These are phyloP conservation scores for Phytopythium delawarense DNA, from an alignment of 352 stramenopile species.

Conservation along the genomic window DNA sequence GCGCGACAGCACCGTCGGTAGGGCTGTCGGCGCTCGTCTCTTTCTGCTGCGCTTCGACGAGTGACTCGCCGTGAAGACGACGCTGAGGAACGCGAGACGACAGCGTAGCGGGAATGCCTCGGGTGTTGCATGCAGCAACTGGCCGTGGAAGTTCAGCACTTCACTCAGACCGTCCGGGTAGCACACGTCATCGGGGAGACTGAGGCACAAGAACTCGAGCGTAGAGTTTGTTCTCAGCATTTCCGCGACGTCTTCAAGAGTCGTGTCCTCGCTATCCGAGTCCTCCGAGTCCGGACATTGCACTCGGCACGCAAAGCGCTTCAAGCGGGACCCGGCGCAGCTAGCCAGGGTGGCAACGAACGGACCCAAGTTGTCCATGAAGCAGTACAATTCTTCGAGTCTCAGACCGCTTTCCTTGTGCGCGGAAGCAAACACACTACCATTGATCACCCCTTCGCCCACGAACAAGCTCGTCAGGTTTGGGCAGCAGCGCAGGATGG, in stretches of 20 bases:
- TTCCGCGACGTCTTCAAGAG: not conserved
- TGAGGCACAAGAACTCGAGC: not conserved
- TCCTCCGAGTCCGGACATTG: not conserved
- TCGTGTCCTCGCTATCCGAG: not conserved
- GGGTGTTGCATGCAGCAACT: not conserved
- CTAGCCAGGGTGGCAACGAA: not conserved
- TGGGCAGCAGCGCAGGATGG: not conserved
- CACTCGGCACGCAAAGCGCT: not conserved
- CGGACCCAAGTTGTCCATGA: not conserved
- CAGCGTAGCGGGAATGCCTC: not conserved
- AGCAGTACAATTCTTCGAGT: not conserved
- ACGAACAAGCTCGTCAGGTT: not conserved
- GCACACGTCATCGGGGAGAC: not conserved
- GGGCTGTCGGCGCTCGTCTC: not conserved
- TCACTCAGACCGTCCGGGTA: not conserved
- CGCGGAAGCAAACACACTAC: not conserved
- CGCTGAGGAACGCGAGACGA: not conserved
- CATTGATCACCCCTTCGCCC: not conserved
- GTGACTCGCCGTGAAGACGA: not conserved
- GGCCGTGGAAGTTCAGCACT: not conserved
- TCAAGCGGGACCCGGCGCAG: not conserved
- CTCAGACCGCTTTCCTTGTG: not conserved
- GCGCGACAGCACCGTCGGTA: not conserved
- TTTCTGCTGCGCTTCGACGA: not conserved
- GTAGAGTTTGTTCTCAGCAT: not conserved